Evolutionary conservation across 441 rosid species (phyloP).

Genomic region (Erysimum cheiri): DNA sequence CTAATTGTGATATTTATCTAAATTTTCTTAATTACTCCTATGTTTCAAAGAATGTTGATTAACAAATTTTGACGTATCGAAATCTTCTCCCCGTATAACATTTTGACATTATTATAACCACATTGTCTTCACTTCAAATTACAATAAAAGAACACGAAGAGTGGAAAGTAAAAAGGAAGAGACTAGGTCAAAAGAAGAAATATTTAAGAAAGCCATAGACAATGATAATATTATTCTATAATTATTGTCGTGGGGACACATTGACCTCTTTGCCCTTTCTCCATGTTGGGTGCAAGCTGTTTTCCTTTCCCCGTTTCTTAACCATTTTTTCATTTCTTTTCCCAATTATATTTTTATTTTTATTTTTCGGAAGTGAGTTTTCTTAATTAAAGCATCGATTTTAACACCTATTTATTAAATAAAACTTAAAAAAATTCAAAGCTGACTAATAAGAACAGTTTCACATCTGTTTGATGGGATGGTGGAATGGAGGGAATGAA

Average conservation of each 20-base stretch:
- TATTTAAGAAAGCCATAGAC: conserved; percentile 51
- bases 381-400: conserved; percentile 25
- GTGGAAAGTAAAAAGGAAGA: conserved; percentile 37
- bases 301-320: conserved; percentile 45
- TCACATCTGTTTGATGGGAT: conserved; percentile 30
- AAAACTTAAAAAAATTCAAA: conserved; percentile 2
- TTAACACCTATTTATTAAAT: background rate
- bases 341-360: conserved; percentile 1
- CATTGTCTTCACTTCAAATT: background rate
- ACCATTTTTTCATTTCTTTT: conserved; percentile 10
- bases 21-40: background rate
- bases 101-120: conserved; percentile 28
- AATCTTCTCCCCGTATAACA: conserved; percentile 14
- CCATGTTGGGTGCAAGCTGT: conserved; percentile 71
- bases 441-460: conserved; percentile 27
- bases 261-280: conserved; percentile 47
- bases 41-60: background rate
- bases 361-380: background rate
- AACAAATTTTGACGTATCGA: conserved; percentile 5
- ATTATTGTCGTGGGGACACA: conserved; percentile 70
- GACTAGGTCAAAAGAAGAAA: conserved; percentile 47
- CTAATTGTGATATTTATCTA: background rate
- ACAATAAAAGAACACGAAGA: conserved; percentile 33
- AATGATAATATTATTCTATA: conserved; percentile 59
- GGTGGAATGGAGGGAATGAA: conserved; percentile 8